These are phyloP conservation scores for Sporothrix pseudoabietina DNA, from an alignment of 2,329 filamentous ascomycete genomes.

Conservation along the genomic window DNA sequence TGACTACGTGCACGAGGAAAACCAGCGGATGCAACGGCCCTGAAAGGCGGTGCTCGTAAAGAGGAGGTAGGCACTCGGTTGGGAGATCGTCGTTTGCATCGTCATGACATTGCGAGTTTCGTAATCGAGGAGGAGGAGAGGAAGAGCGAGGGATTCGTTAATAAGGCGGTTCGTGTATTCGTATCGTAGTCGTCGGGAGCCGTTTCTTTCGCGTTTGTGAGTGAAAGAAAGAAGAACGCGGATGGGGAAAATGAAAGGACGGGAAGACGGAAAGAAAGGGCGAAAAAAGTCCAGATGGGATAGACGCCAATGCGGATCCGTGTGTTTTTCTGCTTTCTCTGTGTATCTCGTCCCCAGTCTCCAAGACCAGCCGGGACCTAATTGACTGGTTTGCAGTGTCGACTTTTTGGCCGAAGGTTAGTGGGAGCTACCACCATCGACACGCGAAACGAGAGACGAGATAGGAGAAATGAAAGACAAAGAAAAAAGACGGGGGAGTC, in stretches of 20 bases:
- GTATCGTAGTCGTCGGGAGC: slow-evolving; percentile 8
- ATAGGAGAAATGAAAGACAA: background rate
- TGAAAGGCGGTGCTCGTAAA: slow-evolving; percentile 39
- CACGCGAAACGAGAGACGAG: slow-evolving; percentile 10
- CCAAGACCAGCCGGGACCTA: slow-evolving; percentile 23
- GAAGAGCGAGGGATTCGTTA: background rate
- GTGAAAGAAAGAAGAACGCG: background rate
- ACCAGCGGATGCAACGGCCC: slow-evolving; percentile 39
- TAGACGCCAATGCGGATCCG: slow-evolving; percentile 14
- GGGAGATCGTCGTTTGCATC: slow-evolving; percentile 44
- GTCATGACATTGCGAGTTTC: slow-evolving; percentile 42
- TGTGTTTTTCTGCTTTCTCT: background rate
- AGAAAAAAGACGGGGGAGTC: background rate
- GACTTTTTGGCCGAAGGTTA: slow-evolving; percentile 13
- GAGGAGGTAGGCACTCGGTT: slow-evolving; percentile 41
- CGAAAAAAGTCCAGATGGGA: slow-evolving; percentile 16
- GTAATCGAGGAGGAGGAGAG: background rate
- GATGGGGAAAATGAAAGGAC: background rate
- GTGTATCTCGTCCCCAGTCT: slow-evolving; percentile 11
- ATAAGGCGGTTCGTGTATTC: background rate
- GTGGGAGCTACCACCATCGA: slow-evolving; percentile 26
- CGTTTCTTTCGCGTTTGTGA: background rate
- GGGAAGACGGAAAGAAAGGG: background rate
- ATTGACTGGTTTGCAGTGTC: slow-evolving; percentile 6
- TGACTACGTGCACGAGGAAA: slow-evolving; percentile 30